Conservation (phyloP, 2,329 filamentous ascomycete genomes). For the Chlorencoelia australis region DNA sequence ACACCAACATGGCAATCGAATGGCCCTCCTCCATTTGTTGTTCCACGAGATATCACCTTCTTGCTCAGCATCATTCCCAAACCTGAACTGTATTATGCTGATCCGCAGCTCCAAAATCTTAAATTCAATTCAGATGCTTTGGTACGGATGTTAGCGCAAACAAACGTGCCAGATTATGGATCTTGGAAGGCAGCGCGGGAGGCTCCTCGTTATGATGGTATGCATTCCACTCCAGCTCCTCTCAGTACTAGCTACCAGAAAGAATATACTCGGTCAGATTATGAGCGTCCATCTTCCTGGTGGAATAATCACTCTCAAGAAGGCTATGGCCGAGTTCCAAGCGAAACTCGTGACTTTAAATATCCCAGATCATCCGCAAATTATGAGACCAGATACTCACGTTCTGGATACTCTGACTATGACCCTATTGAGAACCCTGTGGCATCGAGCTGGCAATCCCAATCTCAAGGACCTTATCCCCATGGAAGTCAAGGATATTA, state of each 20-base stretch:
- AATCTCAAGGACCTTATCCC: not conserved
- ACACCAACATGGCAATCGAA: conserved; percentile 26
- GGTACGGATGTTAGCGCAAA: conserved; percentile 61
- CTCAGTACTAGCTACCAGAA: conserved; percentile 1
- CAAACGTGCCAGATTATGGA: conserved; percentile 52
- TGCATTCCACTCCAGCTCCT: conserved; percentile 9
- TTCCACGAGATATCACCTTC: conserved; percentile 58
- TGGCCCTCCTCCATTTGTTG: conserved; percentile 42
- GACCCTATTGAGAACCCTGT: too few relatives aligned
- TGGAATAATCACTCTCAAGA: conserved; percentile 2
- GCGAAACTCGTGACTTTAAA: conserved; percentile 8
- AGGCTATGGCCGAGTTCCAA: conserved; percentile 7
- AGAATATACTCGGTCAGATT: not conserved
- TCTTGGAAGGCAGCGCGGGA: conserved; percentile 40
- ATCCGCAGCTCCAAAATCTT: conserved; percentile 19
- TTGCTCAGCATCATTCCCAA: conserved; percentile 54
- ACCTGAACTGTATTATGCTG: conserved; percentile 58
- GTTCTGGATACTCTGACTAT: too few relatives aligned
- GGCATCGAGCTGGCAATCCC: too few relatives aligned
- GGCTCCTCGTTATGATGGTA: conserved; percentile 22
- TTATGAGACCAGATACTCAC: too few relatives aligned
- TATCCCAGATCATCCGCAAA: conserved; percentile 5
- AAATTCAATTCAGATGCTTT: conserved; percentile 62
- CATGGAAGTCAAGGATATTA: conserved; percentile 7
- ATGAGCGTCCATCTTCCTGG: too few relatives aligned